Percentiles rank a stretch among this genome's conserved stretches.
Conservation (phyloP, 768 basidiomycete genomes). For the Lentinula edodes region DNA sequence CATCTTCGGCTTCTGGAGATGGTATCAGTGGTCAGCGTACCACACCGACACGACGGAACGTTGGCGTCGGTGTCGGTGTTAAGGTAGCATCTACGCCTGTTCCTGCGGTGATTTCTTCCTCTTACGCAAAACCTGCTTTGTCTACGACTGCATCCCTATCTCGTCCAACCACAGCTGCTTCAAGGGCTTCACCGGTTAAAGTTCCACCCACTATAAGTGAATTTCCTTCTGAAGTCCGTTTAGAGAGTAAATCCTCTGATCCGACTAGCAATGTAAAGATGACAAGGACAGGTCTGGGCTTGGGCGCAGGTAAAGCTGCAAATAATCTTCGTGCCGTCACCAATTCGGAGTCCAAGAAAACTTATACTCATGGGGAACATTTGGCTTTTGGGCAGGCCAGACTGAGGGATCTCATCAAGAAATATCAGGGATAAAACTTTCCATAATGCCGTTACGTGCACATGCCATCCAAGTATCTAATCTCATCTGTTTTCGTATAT, state of each 20-base stretch:
- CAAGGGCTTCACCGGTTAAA: conserved; percentile 16
- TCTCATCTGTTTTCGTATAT: background rate
- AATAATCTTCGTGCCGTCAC: conserved; percentile 12
- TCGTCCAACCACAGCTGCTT: conserved; percentile 29
- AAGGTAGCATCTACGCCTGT: conserved; percentile 69
- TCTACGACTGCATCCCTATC: conserved; percentile 77
- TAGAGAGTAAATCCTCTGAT: conserved; percentile 11
- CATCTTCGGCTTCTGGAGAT: conserved; percentile 8
- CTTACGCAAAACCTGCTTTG: conserved; percentile 65
- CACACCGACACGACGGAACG: conserved; percentile 13
- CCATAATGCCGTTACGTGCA: background rate
- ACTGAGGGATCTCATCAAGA: conserved; percentile 74
- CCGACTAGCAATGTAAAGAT: conserved; percentile 9
- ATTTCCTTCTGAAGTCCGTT: conserved; percentile 9
- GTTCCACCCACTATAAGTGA: conserved; percentile 32
- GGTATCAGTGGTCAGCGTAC: conserved; percentile 12
- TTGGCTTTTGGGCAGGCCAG: conserved; percentile 74
- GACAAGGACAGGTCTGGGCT: background rate
- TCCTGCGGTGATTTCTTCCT: conserved; percentile 65
- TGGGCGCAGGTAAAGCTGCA: conserved; percentile 11
- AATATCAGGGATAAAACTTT: conserved; percentile 50
- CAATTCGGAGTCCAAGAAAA: background rate
- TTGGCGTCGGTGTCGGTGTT: conserved; percentile 33
- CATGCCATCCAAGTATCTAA: background rate
- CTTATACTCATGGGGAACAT: conserved; percentile 28